Conservation (phyloP, 306 rosid species). For the Rosa multiflora region DNA sequence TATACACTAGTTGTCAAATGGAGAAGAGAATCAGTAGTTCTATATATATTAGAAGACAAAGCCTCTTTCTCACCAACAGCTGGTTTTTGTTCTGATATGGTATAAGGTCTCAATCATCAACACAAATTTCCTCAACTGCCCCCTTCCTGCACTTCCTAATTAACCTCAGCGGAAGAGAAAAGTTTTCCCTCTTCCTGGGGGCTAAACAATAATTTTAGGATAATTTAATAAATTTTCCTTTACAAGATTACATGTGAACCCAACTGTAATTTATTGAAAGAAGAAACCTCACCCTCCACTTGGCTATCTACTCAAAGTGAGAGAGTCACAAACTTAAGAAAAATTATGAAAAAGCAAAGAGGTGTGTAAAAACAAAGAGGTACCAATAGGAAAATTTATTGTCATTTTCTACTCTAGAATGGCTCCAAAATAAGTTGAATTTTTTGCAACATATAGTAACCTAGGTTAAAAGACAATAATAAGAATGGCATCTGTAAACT, state of each 20-base stretch:
- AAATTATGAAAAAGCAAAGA: no score
- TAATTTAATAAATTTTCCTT: neutral
- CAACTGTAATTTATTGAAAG: neutral
- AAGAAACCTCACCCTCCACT: neutral
- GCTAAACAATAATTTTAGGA: neutral
- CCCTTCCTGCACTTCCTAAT: neutral
- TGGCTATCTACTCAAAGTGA: neutral
- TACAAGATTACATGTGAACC: neutral
- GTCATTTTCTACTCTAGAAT: neutral
- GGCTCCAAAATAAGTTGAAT: neutral
- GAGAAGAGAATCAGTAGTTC: neutral
- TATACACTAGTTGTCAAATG: neutral
- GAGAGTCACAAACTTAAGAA: neutral
- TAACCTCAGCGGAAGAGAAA: neutral
- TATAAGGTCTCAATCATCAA: constrained; percentile 14
- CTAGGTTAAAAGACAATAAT: neutral
- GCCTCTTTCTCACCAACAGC: constrained; percentile 5
- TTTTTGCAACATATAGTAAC: neutral
- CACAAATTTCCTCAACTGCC: constrained; percentile 6
- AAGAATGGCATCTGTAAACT: neutral
- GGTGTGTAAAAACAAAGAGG: neutral
- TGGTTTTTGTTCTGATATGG: constrained; percentile 14
- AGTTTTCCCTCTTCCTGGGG: neutral
- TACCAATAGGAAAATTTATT: neutral
- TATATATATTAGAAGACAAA: constrained; percentile 15